Base-by-base conservation (phyloP, 23 red algal genomes). In the Gracilaria gracilis region DNA sequence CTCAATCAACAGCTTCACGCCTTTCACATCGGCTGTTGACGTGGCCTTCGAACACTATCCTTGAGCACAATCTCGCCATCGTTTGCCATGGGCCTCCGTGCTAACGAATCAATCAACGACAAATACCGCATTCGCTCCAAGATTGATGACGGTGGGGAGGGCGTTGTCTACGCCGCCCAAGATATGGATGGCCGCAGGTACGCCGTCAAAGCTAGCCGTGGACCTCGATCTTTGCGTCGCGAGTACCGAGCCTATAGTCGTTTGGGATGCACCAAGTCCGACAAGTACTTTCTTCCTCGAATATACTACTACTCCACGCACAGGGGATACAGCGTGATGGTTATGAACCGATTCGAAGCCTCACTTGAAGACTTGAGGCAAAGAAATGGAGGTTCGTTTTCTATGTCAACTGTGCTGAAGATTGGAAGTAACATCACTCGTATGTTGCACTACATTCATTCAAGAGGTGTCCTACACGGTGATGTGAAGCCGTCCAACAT, bases 401-500 rank as follows among this genome's bases (percentile, higher is more conserved):
- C 61, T 1, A 48, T 86, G 58, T 32, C 58, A 47, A 86, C 82
- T 17, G 82, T 86, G n/a, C 32, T 73, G 0, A 86, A 53, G 58
- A 64, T 86, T 44, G 66, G 61, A 16, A 50, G 25, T 16, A 58
- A 86, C 24, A 13, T 64, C 31, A 28, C 29, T 0, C 66, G 66
- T 15, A 58, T 39, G 50, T 15, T 86, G n/a, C 57, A 86, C 23
- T 69, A 73, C 21, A 42, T 86, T 14, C 82, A 86, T 47, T 65
- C 34, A 11, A 67, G 47, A 21, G 82, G 82, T 72, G 17, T 67
- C 25, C 17, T 86, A 13, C 82, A 86, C 20, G 48, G 66, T 20
- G 82, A 86, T 32, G 58, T 86, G 17, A 86, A 86, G 17, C 82
- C 82, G 2, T 53, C 35, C 21, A 86, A 86, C 46, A 86, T 86